phyloP scores from a whole-genome alignment of 257 asterid genomes.

The Ilex asprella region DNA sequence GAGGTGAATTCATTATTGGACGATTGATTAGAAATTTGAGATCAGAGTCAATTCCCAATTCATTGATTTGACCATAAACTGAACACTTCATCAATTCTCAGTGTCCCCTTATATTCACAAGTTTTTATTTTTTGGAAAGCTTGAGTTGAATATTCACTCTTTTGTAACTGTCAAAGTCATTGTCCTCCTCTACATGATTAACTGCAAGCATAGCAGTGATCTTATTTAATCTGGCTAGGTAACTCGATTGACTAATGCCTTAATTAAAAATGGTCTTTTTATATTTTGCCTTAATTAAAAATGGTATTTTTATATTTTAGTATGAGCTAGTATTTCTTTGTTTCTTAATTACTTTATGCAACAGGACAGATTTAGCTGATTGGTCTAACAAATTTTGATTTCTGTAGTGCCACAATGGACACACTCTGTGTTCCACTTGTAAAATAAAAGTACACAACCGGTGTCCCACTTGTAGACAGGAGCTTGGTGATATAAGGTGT shows the following conservation, averaged over 20 bases:
- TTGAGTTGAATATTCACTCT: too few relatives aligned
- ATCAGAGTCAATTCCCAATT: too few relatives aligned
- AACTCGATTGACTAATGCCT: not conserved
- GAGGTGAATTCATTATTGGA: too few relatives aligned
- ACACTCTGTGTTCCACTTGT: conserved; percentile 48
- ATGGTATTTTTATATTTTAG: not conserved
- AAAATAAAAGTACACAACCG: conserved; percentile 46
- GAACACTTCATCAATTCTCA: too few relatives aligned
- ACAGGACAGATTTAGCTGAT: not conserved
- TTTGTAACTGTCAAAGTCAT: too few relatives aligned
- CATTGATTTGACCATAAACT: too few relatives aligned
- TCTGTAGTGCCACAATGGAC: conserved; percentile 58
- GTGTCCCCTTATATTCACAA: too few relatives aligned
- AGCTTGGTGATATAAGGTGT: conserved; percentile 54
- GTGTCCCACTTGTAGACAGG: conserved; percentile 60
- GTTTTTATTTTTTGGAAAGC: too few relatives aligned
- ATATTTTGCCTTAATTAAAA: not conserved
- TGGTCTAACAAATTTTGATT: not conserved
- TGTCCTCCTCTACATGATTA: too few relatives aligned
- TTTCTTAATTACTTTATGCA: not conserved
- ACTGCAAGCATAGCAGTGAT: too few relatives aligned
- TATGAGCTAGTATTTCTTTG: not conserved
- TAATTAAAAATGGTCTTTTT: not conserved
- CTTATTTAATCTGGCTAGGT: too few relatives aligned
- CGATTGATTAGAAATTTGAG: too few relatives aligned